Percentiles rank a stretch among this genome's conserved stretches.
Evolutionary conservation across 1,284 basidiomycete species (phyloP).

Genomic region (Cryptococcus neoformans): DNA sequence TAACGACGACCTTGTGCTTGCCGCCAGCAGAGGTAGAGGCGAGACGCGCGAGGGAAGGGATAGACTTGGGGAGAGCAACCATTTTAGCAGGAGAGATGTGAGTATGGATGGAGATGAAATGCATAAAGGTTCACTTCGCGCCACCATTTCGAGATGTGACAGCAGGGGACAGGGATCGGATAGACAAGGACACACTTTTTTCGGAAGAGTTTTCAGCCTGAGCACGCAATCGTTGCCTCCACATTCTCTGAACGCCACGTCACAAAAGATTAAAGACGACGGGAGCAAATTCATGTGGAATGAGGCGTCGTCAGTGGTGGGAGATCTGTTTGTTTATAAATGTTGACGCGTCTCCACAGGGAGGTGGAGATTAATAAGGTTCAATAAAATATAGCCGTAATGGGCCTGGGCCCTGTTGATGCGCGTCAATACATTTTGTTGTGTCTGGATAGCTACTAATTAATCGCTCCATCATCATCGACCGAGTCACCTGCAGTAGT

Average conservation of each 20-base stretch:
- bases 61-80: constrained; percentile 2
- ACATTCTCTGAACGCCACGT: background rate
- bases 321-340: too few species aligned
- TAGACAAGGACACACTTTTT: constrained; percentile 32
- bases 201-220: background rate
- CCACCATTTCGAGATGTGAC: constrained; percentile 30
- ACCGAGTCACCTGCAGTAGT: too few species aligned
- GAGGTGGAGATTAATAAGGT: too few species aligned
- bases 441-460: too few species aligned
- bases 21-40: constrained; percentile 38
- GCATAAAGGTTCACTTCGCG: too few species aligned
- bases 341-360: too few species aligned
- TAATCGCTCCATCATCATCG: too few species aligned
- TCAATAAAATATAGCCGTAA: constrained; percentile 12
- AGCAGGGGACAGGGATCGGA: constrained; percentile 58
- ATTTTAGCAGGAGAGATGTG: background rate
- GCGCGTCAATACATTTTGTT: too few species aligned
- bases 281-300: too few species aligned
- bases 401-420: too few species aligned
- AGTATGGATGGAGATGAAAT: background rate
- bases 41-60: constrained; percentile 16
- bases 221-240: background rate
- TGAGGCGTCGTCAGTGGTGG: too few species aligned
- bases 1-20: constrained; percentile 52
- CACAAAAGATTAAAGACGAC: background rate